Evolutionary conservation across 2,329 filamentous ascomycete species (phyloP), one percentile per base, ranked within the genome.

Genomic region (Penicillium sp.): DNA sequence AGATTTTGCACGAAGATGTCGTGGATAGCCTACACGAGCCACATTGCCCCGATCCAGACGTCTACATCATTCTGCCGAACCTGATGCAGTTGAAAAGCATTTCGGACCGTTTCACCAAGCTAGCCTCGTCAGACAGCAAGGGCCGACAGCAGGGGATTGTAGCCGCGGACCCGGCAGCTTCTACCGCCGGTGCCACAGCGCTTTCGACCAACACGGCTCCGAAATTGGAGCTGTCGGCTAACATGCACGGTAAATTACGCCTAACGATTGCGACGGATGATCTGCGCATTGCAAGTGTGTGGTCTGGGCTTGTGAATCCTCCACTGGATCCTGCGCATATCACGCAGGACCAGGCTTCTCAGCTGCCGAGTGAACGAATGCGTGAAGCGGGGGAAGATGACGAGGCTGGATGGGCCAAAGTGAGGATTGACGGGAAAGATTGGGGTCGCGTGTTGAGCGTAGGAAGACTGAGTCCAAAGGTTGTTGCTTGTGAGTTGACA

Each of bases 11-110:
- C 59, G 88, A 91, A 2, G 86, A 90, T 54, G 89, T 87, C 0
- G 92, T 98, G n/a, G 90, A 95, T 70, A 90, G 88, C n/a, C 88
- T 98, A 63, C 92, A 96, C 79, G 94, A 99, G 78, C 95, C 95
- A 14, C 88, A 88, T 61, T 92, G 93, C 60, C 88, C 91, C 60
- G 92, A 96, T 68, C 92, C 94, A 41, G 95, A 98, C 70, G 93
- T 97, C 2, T 90, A 98, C 77, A 96, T 99, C 71, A 88, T 92
- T 55, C 83, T 99, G 3, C 95, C 95, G 0, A 89, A 91, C 5
- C 81, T 99, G 4, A 82, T 92, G 43, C 93, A 97, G 71, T 83
- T 99, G 59, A 97, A 98, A 73, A 90, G 89, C 63, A 95, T 99
- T 63, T 96, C 92, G 4, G 95, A 99, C 75, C 88, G 95, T 55